Evolutionary conservation across 108 stramenopile species (phyloP), one percentile per base, ranked within the genome.

Genomic region (Schizochytrium sp.): DNA sequence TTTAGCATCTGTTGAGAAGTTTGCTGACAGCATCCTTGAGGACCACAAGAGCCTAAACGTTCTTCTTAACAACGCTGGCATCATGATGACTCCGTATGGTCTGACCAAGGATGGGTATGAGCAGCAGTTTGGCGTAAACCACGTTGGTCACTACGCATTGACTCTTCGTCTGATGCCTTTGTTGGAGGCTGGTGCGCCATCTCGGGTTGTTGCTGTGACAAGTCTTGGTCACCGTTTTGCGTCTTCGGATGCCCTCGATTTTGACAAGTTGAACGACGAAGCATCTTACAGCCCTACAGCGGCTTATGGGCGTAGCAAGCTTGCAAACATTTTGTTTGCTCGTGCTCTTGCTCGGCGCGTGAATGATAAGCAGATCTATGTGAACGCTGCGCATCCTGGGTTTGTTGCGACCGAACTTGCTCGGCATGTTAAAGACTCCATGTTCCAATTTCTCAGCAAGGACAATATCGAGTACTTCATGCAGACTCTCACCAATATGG

Each of bases 51-150:
- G 55, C 5, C 76, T 83, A 47, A 38, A 83, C 53, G 47, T 83
- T 17, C 76, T 83, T 40, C 28, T 83, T 40, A 17, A 55, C 50
- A 83, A 83, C 28, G 76, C 76, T 28, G 76, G 76, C 8, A 83
- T 83, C 76, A 83, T 83, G 76, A 55, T 49, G 76, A 83, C 76
- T 5, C 76, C 76, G 12, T 83, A 55, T 28, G 76, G 50, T 5
- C 47, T 83, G 28, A 55, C 53, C 28, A 49, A 83, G 50, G 76
- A 83, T 53, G 76, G 76, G 50, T 55, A 55, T 53, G 76, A 83
- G 76, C 53, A 49, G 53, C 76, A 83, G 0, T 83, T 83, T 28
- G 76, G 76, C 50, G 53, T 55, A 2, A 83, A 83, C 76, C 76
- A 83, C 76, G 2, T 83, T 10, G 76, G 76, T 5, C 76, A 83